These are phyloP conservation scores for Ophiobolus disseminans DNA, from an alignment of 2,329 filamentous ascomycete species.

Conservation along the genomic window DNA sequence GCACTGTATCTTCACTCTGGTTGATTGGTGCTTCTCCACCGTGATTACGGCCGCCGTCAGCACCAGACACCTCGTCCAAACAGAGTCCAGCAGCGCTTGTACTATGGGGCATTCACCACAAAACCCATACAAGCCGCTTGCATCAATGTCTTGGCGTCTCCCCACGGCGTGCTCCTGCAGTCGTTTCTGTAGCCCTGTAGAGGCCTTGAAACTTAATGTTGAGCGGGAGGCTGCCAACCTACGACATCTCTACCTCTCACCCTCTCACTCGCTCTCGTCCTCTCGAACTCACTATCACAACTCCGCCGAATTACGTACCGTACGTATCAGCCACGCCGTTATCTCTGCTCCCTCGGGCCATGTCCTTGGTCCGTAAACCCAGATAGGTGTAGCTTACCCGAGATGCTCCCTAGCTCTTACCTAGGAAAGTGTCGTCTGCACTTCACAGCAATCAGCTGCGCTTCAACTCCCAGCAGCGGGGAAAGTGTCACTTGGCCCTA, in stretches of 20 bases:
- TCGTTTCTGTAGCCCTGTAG: too few species aligned
- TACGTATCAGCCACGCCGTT: constrained; percentile 26
- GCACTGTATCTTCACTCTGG: too few species aligned
- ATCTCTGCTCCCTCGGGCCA: constrained; percentile 17
- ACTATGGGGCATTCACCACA: too few species aligned
- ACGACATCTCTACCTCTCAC: too few species aligned
- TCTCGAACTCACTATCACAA: not conserved
- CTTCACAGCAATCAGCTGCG: too few species aligned
- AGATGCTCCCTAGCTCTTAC: not conserved
- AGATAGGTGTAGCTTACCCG: constrained; percentile 6
- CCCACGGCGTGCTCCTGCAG: too few species aligned
- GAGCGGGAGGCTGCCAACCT: too few species aligned
- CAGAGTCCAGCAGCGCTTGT: too few species aligned
- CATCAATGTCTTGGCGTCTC: too few species aligned
- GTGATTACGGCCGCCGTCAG: constrained; percentile 12
- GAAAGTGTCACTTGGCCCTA: not conserved
- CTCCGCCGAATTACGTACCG: constrained; percentile 25
- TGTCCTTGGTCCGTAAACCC: constrained; percentile 9
- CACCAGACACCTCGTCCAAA: not conserved
- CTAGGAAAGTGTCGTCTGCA: not conserved
- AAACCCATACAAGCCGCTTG: too few species aligned
- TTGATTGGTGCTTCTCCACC: constrained; percentile 2
- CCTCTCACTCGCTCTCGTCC: too few species aligned
- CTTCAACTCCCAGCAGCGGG: not conserved
- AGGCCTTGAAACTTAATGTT: too few species aligned